Conservation (phyloP, 345 rosid species). For the Clausena lansium region DNA sequence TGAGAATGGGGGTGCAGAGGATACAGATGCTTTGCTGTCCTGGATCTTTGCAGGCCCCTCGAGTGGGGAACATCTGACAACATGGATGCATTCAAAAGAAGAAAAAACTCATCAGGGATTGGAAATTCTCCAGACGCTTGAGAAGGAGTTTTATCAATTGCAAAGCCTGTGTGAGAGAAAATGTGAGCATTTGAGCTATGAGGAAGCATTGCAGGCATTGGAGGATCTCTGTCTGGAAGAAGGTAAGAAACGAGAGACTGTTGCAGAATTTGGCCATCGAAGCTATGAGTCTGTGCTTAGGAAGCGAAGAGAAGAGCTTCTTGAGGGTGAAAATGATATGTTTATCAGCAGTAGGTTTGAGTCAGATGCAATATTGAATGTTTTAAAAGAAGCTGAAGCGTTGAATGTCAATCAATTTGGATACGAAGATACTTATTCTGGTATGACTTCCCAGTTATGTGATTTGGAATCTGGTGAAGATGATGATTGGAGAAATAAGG, state of each 20-base stretch:
- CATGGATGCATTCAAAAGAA: slow-evolving; percentile 68
- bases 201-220: slow-evolving; percentile 79
- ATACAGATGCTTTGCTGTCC: slow-evolving; percentile 57
- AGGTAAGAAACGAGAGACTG: slow-evolving; percentile 71
- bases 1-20: slow-evolving; percentile 34
- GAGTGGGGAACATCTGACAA: slow-evolving; percentile 58
- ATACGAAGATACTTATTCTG: slow-evolving; percentile 56
- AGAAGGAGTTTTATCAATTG: slow-evolving; percentile 74
- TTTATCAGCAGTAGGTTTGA: slow-evolving; percentile 54
- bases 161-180: slow-evolving; percentile 85
- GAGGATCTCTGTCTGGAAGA: slow-evolving; percentile 85
- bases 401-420: slow-evolving; percentile 71
- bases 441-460: slow-evolving; percentile 64
- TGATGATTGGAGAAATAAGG: slow-evolving; percentile 73
- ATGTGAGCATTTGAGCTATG: slow-evolving; percentile 70
- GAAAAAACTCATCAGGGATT: slow-evolving; percentile 70
- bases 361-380: slow-evolving; percentile 64
- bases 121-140: slow-evolving; percentile 72
- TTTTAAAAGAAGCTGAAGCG: slow-evolving; percentile 76
- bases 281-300: slow-evolving; percentile 67
- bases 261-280: slow-evolving; percentile 45
- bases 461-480: slow-evolving; percentile 87
- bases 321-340: slow-evolving; percentile 52
- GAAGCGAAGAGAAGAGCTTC: slow-evolving; percentile 67
- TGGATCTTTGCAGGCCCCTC: slow-evolving; percentile 88